Base-by-base conservation (phyloP, 495 filamentous ascomycete species). In the Podospora comata region DNA sequence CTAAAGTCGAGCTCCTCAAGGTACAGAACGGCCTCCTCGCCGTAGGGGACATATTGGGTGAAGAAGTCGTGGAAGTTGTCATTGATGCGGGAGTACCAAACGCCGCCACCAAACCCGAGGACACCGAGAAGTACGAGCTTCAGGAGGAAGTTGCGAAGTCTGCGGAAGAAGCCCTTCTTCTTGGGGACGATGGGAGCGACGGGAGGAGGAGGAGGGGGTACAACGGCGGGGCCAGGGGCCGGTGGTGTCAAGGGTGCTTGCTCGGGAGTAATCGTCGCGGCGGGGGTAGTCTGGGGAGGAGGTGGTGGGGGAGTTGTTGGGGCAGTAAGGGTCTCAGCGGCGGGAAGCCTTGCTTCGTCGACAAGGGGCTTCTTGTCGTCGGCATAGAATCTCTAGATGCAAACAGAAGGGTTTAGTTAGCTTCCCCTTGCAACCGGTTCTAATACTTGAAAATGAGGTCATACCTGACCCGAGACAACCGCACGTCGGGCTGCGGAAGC, bases 11-110 rank as follows among this genome's bases (percentile, higher is more conserved):
- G 87, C 80, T 99, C 95, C 80, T 99, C 95, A 68, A 99, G 91
- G 80, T 96, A 98, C n/a, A 96, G 87, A 28, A 99, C 95, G 18
- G 89, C 89, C 72, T 97, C 91, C 80, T 99, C 95, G 64, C 94
- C 96, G 68, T 92, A 97, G 2, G 95, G 95, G 6, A 99, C 79
- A 78, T 95, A 99, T 79, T 97, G 94, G 58, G 96, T 98, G 82
- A 99, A 99, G 82, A 98, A 97, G 76, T 99, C 95, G 77, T 99
- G 96, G 85, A 97, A 97, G 78, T 94, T 97, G 81, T 99, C 95
- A 70, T 89, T 95, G 79, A 93, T 88, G 68, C 96, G 85, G 26
- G 95, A 95, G 75, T 96, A 92, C 81, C 91, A 96, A 61, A 97
- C 87, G 60, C 94, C 92, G 67, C 92, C 93, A 66, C 87, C 94